Percentiles rank a stretch among this genome's conserved stretches.
Evolutionary conservation across 257 asterid genomes (phyloP).

Genomic region (Solanum neorickii): DNA sequence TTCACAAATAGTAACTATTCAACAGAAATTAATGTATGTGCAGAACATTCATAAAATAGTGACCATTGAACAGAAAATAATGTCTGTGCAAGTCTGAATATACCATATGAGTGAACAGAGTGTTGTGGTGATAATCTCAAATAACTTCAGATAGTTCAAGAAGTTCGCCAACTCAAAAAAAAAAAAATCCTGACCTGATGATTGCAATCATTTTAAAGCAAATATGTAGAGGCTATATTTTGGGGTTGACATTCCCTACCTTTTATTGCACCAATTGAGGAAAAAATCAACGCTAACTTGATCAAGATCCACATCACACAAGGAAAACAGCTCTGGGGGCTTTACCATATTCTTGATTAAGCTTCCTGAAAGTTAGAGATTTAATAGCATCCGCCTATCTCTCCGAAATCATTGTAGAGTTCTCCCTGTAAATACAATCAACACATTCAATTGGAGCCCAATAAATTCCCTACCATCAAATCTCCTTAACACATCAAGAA

Average conservation of each 20-base stretch:
- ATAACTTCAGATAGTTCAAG: constrained; percentile 94
- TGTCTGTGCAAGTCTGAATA: neutral
- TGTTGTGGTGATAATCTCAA: constrained; percentile 73
- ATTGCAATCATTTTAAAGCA: neutral
- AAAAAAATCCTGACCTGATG: neutral
- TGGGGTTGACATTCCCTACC: constrained; percentile 26
- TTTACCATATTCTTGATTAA: constrained; percentile 78
- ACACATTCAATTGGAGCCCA: neutral
- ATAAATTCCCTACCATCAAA: neutral
- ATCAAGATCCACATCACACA: constrained; percentile 95
- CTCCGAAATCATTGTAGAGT: constrained; percentile 73
- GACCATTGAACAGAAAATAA: neutral
- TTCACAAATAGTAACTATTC: neutral
- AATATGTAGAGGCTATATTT: neutral
- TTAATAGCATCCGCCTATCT: constrained; percentile 70
- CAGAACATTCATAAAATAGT: neutral
- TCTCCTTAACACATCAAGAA: neutral
- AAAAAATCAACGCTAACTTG: constrained; percentile 87
- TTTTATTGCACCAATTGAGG: constrained; percentile 80
- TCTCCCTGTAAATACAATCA: constrained; percentile 36
- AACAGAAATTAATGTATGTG: neutral
- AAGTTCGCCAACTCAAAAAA: constrained; percentile 39
- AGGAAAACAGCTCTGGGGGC: constrained; percentile 94
- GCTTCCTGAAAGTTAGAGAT: constrained; percentile 76
- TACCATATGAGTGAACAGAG: constrained; percentile 81